Conservation (phyloP, 306 rosid species). For the Betula pendula region DNA sequence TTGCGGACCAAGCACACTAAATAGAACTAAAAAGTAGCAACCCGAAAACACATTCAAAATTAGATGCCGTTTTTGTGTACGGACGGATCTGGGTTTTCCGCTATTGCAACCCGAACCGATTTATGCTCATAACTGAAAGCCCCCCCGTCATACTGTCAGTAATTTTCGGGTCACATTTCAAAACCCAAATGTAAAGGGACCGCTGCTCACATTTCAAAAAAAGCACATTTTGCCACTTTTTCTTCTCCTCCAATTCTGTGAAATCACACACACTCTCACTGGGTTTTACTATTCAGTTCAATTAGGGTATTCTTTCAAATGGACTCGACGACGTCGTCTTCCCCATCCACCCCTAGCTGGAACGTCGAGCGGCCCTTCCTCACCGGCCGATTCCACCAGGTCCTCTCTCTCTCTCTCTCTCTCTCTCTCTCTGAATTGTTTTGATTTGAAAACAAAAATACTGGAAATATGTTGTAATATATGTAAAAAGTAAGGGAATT, state of each 20-base stretch:
- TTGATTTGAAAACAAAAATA: background rate
- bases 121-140: too few species aligned
- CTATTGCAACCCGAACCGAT: too few species aligned
- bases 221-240: background rate
- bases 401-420: conserved; percentile 5
- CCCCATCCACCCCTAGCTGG: conserved; percentile 56
- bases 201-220: too few species aligned
- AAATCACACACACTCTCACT: background rate
- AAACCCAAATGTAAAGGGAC: too few species aligned
- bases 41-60: too few species aligned
- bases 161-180: too few species aligned
- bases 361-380: conserved; percentile 57
- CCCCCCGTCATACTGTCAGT: too few species aligned
- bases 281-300: background rate
- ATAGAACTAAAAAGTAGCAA: too few species aligned
- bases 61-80: too few species aligned
- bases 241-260: background rate
- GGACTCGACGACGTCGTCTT: conserved; percentile 22
- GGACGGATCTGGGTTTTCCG: too few species aligned
- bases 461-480: background rate
- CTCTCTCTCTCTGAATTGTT: background rate
- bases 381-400: conserved; percentile 63
- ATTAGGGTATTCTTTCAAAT: background rate
- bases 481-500: background rate
- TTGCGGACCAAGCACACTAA: too few species aligned